Conservation (phyloP, 495 filamentous ascomycete genomes). For the Terfezia claveryi region DNA sequence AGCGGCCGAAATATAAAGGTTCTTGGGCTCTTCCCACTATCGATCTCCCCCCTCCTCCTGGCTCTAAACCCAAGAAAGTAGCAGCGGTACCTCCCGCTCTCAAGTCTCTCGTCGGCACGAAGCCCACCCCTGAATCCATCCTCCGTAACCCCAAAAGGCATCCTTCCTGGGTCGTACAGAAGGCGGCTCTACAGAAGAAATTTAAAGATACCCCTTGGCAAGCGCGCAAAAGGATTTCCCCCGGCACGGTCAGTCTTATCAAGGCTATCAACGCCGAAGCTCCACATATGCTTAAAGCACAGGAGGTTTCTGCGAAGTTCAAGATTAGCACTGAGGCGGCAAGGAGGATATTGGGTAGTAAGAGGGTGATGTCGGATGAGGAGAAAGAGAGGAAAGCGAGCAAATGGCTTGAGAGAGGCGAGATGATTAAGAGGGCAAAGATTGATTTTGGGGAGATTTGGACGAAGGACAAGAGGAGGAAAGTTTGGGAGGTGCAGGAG, state of each 20-base stretch:
- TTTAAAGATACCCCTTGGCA: slow-evolving; percentile 52
- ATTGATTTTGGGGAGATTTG: background rate
- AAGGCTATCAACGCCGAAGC: slow-evolving; percentile 51
- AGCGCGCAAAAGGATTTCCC: slow-evolving; percentile 68
- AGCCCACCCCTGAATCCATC: background rate
- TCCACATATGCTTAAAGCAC: slow-evolving; percentile 52
- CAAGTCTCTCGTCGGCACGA: background rate
- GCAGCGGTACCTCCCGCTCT: slow-evolving; percentile 3
- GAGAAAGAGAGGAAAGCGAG: slow-evolving; percentile 35
- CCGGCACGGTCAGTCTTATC: slow-evolving; percentile 73
- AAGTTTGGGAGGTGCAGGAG: background rate
- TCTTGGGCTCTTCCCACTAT: slow-evolving; percentile 4
- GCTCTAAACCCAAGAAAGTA: background rate
- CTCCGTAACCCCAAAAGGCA: background rate
- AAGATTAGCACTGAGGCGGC: slow-evolving; percentile 69
- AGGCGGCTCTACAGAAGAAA: slow-evolving; percentile 43
- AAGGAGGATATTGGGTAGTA: slow-evolving; percentile 61
- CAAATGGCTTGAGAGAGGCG: slow-evolving; percentile 18
- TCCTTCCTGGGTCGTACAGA: slow-evolving; percentile 46
- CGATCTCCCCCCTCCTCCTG: background rate
- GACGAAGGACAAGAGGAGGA: background rate
- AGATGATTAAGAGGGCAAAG: slow-evolving; percentile 7
- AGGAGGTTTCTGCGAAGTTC: slow-evolving; percentile 55
- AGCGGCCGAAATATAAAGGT: background rate
- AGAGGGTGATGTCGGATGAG: slow-evolving; percentile 35